Evolutionary conservation across 371 early-diverging fungal genomes (phyloP), one percentile per base, ranked within the genome.

Genomic region (Sporodiniella umbellata): DNA sequence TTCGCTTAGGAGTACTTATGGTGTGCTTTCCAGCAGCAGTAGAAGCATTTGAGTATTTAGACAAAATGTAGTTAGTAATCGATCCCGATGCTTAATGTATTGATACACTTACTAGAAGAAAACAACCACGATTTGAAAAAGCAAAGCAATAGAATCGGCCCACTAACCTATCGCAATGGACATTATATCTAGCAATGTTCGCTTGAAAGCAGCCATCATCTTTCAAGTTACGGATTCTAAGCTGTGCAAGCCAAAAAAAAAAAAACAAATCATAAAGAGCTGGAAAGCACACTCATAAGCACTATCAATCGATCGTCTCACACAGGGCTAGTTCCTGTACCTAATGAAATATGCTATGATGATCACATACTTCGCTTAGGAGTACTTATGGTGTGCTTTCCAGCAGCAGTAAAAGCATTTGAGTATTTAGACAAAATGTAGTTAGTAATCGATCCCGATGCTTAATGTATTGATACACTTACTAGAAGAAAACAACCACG

Each of bases 271-370:
- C 14, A 3, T 10, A 19, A 30, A 45, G 15, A 26, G 17, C 46
- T 33, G 22, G 35, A 33, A 33, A 33, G 35, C 35, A 33, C 8
- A 33, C 4, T n/a, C 12, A 33, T 33, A n/a, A 33, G 35, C n/a
- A 33, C 35, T 33, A 33, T 33, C 35, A 33, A 33, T 33, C 35
- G 35, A 33, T 33, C 35, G 35, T 48, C 49, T 48, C 49, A 48
- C 49, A 48, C 49, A 48, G 49, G 49, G 49, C 49, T 48, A 48
- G 49, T 48, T 48, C 49, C 49, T 39, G 49, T 26, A 26, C 40
- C 49, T 48, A 48, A 48, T 48, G 17, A 48, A 48, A 17, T 48
- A 48, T 48, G 49, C 40, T 48, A 48, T 48, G 39, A 48, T 48
- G 49, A 39, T 48, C 49, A 48, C 49, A 48, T 48, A 39, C 15